Evolutionary conservation across 768 basidiomycete genomes (phyloP).

Genomic region (Coprinopsis marcescibilis): DNA sequence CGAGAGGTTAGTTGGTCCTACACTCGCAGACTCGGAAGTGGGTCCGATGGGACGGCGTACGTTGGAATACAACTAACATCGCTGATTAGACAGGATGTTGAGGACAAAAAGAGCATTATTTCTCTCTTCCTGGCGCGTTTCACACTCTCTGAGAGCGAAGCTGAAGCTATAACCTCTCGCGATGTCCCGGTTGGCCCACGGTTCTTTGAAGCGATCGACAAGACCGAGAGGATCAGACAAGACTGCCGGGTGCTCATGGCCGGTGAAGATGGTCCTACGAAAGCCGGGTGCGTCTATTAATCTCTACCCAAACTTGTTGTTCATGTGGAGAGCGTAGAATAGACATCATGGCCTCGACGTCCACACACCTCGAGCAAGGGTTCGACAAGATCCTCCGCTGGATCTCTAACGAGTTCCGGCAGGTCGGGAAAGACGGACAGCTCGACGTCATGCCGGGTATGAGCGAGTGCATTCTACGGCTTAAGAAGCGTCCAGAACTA

Average conservation of each 20-base stretch:
- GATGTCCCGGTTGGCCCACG: slow-evolving; percentile 67
- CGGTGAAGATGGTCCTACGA: slow-evolving; percentile 74
- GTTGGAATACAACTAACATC: neutral
- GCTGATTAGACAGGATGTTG: slow-evolving; percentile 62
- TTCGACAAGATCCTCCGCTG: slow-evolving; percentile 87
- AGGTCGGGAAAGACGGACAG: slow-evolving; percentile 67
- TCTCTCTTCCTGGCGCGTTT: slow-evolving; percentile 78
- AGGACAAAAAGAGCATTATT: slow-evolving; percentile 69
- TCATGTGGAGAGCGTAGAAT: no score
- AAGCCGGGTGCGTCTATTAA: no score
- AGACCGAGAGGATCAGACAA: slow-evolving; percentile 71
- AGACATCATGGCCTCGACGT: slow-evolving; percentile 85
- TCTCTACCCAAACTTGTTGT: no score
- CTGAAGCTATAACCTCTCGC: slow-evolving; percentile 68
- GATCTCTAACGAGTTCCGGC: slow-evolving; percentile 79
- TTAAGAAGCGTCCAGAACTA: slow-evolving; percentile 75
- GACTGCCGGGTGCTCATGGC: slow-evolving; percentile 87
- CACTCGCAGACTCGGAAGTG: no score
- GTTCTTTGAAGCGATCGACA: slow-evolving; percentile 86
- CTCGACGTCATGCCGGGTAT: slow-evolving; percentile 62
- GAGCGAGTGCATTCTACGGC: slow-evolving; percentile 65
- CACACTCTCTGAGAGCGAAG: slow-evolving; percentile 71
- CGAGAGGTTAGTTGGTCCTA: slow-evolving; percentile 49
- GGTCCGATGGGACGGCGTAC: neutral
- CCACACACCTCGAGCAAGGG: slow-evolving; percentile 78